phyloP scores from a whole-genome alignment of 805 yeast genomes.

The Lipomyces oligophaga region DNA sequence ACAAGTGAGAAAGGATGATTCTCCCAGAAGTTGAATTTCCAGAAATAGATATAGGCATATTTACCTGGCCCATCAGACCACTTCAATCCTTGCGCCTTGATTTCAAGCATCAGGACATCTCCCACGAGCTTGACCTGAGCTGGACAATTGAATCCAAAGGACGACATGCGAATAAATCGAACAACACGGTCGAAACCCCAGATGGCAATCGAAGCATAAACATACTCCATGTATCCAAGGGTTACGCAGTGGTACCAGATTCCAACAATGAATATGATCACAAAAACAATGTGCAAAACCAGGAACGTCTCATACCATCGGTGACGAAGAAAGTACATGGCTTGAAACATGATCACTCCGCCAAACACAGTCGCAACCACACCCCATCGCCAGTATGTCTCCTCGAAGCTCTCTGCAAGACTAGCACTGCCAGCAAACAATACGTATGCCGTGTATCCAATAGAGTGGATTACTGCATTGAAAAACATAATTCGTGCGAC shows the following conservation, averaged over 20 bases:
- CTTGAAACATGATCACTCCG: constrained; percentile 10
- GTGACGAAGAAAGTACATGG: constrained; percentile 14
- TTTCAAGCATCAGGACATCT: constrained; percentile 1
- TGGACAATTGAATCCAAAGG: constrained; percentile 1
- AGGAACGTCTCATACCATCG: constrained; percentile 56
- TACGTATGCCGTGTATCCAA: constrained; percentile 7
- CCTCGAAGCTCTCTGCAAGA: neutral
- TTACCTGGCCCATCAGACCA: constrained; percentile 20
- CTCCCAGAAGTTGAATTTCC: constrained; percentile 18
- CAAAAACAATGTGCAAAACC: constrained; percentile 54
- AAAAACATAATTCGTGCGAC: constrained; percentile 28
- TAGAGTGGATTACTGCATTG: constrained; percentile 12
- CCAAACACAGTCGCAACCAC: constrained; percentile 5
- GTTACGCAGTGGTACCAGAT: constrained; percentile 57
- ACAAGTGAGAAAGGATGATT: constrained; percentile 22
- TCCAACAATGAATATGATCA: constrained; percentile 49
- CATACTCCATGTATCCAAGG: constrained; percentile 42
- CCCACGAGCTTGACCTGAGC: constrained; percentile 1
- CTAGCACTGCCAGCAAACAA: constrained; percentile 2
- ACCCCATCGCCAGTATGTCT: constrained; percentile 3
- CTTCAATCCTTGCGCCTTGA: neutral
- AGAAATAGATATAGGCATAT: constrained; percentile 23
- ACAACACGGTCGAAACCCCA: constrained; percentile 68
- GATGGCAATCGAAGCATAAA: constrained; percentile 53
- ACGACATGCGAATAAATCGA: constrained; percentile 48